These are phyloP conservation scores for Isatis lusitanica DNA, from an alignment of 441 rosid species.

Conservation along the genomic window DNA sequence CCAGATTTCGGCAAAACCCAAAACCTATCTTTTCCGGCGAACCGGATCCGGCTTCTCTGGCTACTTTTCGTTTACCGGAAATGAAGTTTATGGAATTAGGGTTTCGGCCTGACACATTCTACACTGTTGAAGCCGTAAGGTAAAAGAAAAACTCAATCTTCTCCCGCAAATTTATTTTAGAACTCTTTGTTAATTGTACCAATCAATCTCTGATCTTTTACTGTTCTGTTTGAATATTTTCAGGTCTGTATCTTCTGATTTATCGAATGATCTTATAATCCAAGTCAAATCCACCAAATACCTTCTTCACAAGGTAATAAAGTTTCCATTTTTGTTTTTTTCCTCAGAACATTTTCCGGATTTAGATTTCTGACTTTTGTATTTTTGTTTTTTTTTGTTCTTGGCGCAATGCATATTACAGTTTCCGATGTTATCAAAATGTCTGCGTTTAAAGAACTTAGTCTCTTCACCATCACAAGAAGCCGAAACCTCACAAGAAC, in stretches of 20 bases:
- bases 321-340: background rate
- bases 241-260: constrained; percentile 73
- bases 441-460: constrained; percentile 55
- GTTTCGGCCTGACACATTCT: constrained; percentile 69
- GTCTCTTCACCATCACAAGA: constrained; percentile 40
- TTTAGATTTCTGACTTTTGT: constrained; percentile 4
- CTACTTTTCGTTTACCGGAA: constrained; percentile 32
- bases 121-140: constrained; percentile 68
- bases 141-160: constrained; percentile 19
- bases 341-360: background rate
- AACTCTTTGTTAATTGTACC: background rate
- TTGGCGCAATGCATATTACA: constrained; percentile 26
- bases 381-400: background rate
- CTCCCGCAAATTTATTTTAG: background rate
- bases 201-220: background rate
- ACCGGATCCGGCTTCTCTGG: constrained; percentile 11
- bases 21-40: constrained; percentile 2
- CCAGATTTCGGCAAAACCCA: background rate
- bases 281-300: constrained; percentile 67
- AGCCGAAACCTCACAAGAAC: constrained; percentile 47
- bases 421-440: constrained; percentile 74
- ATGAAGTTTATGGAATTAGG: constrained; percentile 83
- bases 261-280: constrained; percentile 61
- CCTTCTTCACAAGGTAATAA: constrained; percentile 69
- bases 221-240: background rate